These are phyloP conservation scores for Nelumbo lutea DNA, from an alignment of 164 flowering plant species.

Conservation along the genomic window DNA sequence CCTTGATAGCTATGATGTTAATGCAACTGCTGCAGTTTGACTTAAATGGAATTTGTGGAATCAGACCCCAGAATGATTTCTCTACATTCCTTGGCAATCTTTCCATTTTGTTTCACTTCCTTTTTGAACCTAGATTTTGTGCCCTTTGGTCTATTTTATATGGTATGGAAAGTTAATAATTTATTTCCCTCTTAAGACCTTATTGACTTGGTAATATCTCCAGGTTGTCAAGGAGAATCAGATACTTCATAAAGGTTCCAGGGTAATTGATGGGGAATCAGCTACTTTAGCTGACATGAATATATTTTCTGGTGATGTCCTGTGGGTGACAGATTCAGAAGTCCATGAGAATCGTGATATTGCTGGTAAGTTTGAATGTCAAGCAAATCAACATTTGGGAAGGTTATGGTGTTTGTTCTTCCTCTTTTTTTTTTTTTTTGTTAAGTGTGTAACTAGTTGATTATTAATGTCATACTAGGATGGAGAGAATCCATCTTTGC, in stretches of 20 bases:
- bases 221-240: slow-evolving; percentile 98
- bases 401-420: not conserved
- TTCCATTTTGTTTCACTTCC: too few species aligned
- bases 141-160: too few species aligned
- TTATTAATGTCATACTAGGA: not conserved
- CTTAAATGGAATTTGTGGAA: too few species aligned
- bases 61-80: too few species aligned
- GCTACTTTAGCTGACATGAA: slow-evolving; percentile 83
- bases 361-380: slow-evolving; percentile 57
- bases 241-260: slow-evolving; percentile 74
- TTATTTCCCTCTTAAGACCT: not conserved
- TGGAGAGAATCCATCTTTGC: not conserved
- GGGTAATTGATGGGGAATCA: slow-evolving; percentile 58
- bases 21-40: too few species aligned
- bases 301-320: slow-evolving; percentile 83
- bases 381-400: not conserved
- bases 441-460: not conserved
- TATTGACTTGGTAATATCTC: not conserved
- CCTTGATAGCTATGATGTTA: too few species aligned
- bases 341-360: slow-evolving; percentile 90
- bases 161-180: not conserved
- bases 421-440: not conserved
- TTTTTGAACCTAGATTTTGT: too few species aligned
- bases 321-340: slow-evolving; percentile 91
- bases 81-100: too few species aligned